Evolutionary conservation across 75 land plant genomes (phyloP).

Genomic region (Cunninghamia lanceolata): DNA sequence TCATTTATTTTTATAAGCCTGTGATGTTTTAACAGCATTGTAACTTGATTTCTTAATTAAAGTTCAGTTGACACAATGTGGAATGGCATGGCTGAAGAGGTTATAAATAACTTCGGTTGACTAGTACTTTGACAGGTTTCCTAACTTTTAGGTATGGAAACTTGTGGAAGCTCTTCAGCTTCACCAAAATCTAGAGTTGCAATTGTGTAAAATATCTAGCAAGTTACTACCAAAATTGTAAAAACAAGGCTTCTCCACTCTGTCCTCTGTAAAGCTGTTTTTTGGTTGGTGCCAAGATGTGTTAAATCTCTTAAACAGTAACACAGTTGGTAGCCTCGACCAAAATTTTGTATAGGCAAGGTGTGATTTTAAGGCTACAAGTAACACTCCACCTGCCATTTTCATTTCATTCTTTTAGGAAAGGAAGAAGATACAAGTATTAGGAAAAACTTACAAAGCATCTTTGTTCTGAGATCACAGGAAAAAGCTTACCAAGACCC

Average conservation of each 20-base stretch:
- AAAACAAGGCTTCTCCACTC: too few species aligned
- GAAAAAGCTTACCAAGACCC: constrained; percentile 39
- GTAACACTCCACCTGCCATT: background rate
- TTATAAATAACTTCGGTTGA: background rate
- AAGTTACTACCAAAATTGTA: background rate
- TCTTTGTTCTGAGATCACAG: background rate
- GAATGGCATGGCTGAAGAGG: background rate
- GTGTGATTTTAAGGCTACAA: background rate
- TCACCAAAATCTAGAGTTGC: background rate
- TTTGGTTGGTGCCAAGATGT: background rate
- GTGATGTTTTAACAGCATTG: background rate
- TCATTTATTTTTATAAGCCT: background rate
- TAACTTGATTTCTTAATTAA: background rate
- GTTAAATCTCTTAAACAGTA: background rate
- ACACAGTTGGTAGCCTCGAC: background rate
- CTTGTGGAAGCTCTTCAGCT: background rate
- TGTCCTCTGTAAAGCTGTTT: background rate
- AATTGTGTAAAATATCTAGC: background rate
- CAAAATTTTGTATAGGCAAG: background rate
- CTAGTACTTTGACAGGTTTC: background rate
- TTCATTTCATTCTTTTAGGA: background rate
- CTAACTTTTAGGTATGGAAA: background rate
- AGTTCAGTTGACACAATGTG: background rate
- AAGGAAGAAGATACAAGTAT: background rate
- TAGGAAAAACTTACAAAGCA: background rate